Conservation (phyloP, 2,329 filamentous ascomycete species). For the Thielaviopsis populi region DNA sequence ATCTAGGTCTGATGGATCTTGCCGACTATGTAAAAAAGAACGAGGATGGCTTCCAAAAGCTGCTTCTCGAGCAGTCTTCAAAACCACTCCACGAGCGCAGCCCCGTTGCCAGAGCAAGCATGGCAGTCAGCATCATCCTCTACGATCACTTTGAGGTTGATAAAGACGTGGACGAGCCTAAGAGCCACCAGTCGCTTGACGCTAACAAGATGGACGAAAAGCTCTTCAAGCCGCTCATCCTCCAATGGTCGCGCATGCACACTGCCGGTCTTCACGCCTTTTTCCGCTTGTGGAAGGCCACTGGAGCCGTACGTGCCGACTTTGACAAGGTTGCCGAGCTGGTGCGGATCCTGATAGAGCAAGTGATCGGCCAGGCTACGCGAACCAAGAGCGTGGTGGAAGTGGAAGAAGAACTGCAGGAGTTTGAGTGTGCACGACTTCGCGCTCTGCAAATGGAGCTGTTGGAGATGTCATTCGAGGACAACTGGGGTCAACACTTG, state of each 20-base stretch:
- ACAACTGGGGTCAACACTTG: slow-evolving; percentile 84
- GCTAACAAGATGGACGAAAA: slow-evolving; percentile 66
- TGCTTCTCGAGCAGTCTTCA: slow-evolving; percentile 75
- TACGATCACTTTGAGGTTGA: slow-evolving; percentile 96
- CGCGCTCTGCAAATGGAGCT: slow-evolving; percentile 88
- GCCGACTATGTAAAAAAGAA: slow-evolving; percentile 86
- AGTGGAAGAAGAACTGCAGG: slow-evolving; percentile 74
- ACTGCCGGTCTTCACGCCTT: slow-evolving; percentile 75
- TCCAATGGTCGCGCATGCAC: slow-evolving; percentile 89
- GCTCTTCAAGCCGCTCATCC: slow-evolving; percentile 68
- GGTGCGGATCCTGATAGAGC: slow-evolving; percentile 76
- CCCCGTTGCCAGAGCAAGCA: slow-evolving; percentile 71
- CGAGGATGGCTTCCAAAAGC: slow-evolving; percentile 83
- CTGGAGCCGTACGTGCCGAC: slow-evolving; percentile 69
- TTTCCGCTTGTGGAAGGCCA: slow-evolving; percentile 82
- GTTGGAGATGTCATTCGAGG: slow-evolving; percentile 79
- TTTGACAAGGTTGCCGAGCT: slow-evolving; percentile 89
- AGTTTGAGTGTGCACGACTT: slow-evolving; percentile 65
- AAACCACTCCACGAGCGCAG: slow-evolving; percentile 58
- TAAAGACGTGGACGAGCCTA: slow-evolving; percentile 64
- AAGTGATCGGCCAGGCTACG: slow-evolving; percentile 68
- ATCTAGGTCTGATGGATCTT: slow-evolving; percentile 92
- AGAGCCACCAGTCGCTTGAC: slow-evolving; percentile 60
- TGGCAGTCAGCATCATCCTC: slow-evolving; percentile 73
- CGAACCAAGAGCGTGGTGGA: slow-evolving; percentile 74